Percentiles rank a stretch among this genome's conserved stretches.
Conservation (phyloP, 2,329 filamentous ascomycete species). For the Taxawa tesnikishii region DNA sequence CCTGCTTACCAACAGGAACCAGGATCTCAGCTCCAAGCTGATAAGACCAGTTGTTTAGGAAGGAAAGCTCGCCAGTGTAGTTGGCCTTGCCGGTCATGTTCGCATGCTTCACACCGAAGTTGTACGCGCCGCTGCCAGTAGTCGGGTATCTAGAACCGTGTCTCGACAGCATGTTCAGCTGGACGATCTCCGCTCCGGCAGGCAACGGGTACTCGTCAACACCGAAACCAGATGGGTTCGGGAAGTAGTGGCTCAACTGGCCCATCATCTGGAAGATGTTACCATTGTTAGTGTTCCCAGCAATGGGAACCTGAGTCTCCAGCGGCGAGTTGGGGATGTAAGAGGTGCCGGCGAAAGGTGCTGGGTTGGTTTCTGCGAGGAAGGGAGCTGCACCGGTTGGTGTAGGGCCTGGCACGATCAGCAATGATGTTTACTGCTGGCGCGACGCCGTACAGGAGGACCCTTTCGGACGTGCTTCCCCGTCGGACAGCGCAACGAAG, state of each 20-base stretch:
- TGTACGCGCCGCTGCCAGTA: conserved; percentile 40
- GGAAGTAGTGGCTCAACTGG: conserved; percentile 56
- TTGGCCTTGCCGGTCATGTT: conserved; percentile 42
- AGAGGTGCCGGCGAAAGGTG: conserved; percentile 46
- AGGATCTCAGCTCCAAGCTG: conserved; percentile 59
- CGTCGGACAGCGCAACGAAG: neutral
- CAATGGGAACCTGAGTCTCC: conserved; percentile 57
- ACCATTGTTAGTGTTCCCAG: conserved; percentile 42
- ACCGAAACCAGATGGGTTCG: conserved; percentile 57
- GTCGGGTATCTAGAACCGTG: conserved; percentile 67
- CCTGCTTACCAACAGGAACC: conserved; percentile 59
- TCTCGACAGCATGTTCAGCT: conserved; percentile 60
- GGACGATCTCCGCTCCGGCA: conserved; percentile 52
- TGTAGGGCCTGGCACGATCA: conserved; percentile 41
- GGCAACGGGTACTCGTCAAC: conserved; percentile 60
- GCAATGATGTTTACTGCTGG: neutral
- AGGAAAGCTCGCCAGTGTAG: conserved; percentile 48
- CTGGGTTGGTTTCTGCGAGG: conserved; percentile 57
- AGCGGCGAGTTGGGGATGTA: conserved; percentile 59
- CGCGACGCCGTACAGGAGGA: neutral
- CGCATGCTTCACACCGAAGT: conserved; percentile 45
- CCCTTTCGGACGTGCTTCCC: too few species aligned
- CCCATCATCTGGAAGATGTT: conserved; percentile 64
- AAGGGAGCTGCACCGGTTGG: conserved; percentile 59
- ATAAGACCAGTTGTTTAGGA: conserved; percentile 58